Evolutionary conservation across 2,329 filamentous ascomycete species (phyloP).

Genomic region (Venturia pyrina): DNA sequence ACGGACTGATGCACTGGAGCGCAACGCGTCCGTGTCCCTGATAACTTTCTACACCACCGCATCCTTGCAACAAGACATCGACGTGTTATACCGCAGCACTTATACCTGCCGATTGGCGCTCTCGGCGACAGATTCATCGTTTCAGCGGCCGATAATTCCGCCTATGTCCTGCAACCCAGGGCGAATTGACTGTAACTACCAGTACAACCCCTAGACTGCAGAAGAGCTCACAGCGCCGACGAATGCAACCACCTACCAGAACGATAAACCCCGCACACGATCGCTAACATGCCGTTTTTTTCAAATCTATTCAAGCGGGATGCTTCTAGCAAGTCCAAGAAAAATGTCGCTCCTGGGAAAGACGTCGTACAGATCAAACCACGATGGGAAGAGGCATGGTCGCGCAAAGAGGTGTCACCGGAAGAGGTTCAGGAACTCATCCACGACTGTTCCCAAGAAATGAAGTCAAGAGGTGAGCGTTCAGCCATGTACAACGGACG

Average conservation of each 20-base stretch:
- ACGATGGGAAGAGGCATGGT: conserved; percentile 81
- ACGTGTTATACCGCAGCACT: conserved; percentile 1
- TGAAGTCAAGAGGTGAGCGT: conserved; percentile 80
- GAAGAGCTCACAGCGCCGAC: background rate
- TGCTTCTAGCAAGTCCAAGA: conserved; percentile 51
- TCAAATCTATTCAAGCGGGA: conserved; percentile 66
- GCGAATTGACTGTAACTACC: background rate
- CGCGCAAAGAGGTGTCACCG: conserved; percentile 68
- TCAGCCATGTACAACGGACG: background rate
- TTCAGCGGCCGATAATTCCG: background rate
- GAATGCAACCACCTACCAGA: background rate
- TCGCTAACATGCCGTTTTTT: conserved; percentile 44
- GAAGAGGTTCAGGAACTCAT: conserved; percentile 88
- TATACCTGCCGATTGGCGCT: background rate
- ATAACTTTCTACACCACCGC: background rate
- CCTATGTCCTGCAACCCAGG: background rate
- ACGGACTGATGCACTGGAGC: background rate
- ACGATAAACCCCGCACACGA: background rate
- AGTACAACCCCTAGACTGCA: background rate
- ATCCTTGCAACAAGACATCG: background rate
- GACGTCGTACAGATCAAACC: conserved; percentile 55
- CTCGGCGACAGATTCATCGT: background rate
- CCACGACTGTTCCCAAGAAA: conserved; percentile 73
- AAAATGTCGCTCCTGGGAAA: conserved; percentile 45
- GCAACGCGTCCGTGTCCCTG: background rate